Evolutionary conservation across 345 rosid species (phyloP).

Genomic region (Firmiana major): DNA sequence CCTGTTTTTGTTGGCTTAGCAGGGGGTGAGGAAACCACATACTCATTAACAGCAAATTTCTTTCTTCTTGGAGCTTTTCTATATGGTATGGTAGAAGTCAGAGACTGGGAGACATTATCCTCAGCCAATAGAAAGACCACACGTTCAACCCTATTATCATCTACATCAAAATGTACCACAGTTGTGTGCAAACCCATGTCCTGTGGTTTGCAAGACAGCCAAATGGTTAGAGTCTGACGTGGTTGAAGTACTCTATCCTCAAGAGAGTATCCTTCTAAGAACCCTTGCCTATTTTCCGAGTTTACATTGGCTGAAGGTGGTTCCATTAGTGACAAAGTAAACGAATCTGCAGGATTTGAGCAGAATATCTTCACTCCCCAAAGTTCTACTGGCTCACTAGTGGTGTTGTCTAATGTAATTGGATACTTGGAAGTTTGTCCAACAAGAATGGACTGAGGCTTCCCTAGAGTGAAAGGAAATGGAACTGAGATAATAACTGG

Average conservation of each 20-base stretch:
- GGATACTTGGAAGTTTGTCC: conserved; percentile 41
- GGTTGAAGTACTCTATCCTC: conserved; percentile 60
- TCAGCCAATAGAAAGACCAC: conserved; percentile 51
- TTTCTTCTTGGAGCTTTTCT: conserved; percentile 30
- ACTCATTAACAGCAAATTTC: conserved; percentile 26
- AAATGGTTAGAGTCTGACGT: conserved; percentile 36
- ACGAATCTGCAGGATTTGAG: conserved; percentile 38
- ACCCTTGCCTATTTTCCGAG: conserved; percentile 18
- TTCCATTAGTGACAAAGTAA: conserved; percentile 47
- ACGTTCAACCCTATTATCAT: conserved; percentile 44
- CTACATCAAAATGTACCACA: conserved; percentile 43
- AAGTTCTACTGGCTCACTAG: conserved; percentile 37
- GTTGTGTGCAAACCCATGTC: conserved; percentile 56
- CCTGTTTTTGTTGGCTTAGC: neutral
- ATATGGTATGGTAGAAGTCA: conserved; percentile 37
- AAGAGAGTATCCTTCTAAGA: conserved; percentile 29
- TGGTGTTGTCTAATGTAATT: conserved; percentile 36
- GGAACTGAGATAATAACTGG: conserved; percentile 43
- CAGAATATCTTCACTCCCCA: conserved; percentile 46
- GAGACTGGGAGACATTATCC: conserved; percentile 47
- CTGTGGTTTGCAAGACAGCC: conserved; percentile 59
- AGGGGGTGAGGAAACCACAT: conserved; percentile 28
- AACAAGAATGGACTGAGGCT: conserved; percentile 39
- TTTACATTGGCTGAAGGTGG: conserved; percentile 35
- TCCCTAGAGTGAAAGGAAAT: conserved; percentile 38